Base-by-base conservation (phyloP, 129 eudicot genomes). In the Silybum marianum region DNA sequence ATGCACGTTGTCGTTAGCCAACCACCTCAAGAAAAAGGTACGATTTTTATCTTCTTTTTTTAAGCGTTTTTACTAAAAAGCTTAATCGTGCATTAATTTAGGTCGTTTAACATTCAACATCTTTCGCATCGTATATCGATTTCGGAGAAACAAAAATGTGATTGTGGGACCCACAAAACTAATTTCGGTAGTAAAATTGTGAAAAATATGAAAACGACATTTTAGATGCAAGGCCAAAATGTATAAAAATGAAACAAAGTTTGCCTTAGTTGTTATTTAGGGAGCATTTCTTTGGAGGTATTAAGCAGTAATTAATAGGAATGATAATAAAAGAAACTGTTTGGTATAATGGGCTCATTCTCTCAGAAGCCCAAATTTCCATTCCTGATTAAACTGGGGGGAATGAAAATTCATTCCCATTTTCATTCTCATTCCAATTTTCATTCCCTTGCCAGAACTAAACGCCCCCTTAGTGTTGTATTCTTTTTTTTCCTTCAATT, bases 1-100 rank as follows among this genome's bases (percentile, higher is more conserved):
- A 93, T 93, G 98, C 98, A 93, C 74, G 98, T 93, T 69, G 90
- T 93, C 18, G 91, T 93, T 79, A 90, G 90, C 69, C 93, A 90
- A 77, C 90, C 93, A 23, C 83, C 89, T 71, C 83, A 69, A 77
- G 98, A 86, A 78, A 90, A 90, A 88, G 95, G 95, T 91, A 81
- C 38, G 9, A 23, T 6, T 69, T 18, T 69, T 18, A 26, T 12
- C 24, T 7, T 60, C 54, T 24, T 44, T 24, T 44, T 36, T 70
- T 46, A 63, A 13, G 23, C 6, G 22, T 48, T 14, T 14, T 71
- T 44, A n/a, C 66, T 65, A 26, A 14, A 70, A 63, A 38, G 13
- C 42, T 58, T 66, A 21, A 69, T 25, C 75, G 4, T 66, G 44
- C 40, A 24, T 67, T 58, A 19, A 11, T 14, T 28, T 9, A 39